Percentiles rank a stretch among this genome's conserved stretches.
These are phyloP conservation scores for Tulasnella sp. DNA, from an alignment of 768 basidiomycete genomes.

Conservation along the genomic window DNA sequence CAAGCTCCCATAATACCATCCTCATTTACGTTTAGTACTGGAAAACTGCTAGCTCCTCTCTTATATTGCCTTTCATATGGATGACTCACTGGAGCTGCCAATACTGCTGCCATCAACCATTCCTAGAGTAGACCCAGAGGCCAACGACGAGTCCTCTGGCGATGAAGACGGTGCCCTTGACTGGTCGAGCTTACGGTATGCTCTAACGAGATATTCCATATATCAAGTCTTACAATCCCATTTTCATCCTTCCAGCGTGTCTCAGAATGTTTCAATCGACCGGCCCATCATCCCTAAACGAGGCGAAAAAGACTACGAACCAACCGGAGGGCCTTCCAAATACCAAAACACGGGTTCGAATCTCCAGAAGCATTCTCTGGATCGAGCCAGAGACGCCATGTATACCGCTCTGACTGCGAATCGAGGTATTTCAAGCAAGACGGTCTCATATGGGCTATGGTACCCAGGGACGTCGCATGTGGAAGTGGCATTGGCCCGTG, in stretches of 20 bases:
- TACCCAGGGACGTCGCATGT: slow-evolving; percentile 51
- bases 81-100: slow-evolving; percentile 20
- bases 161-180: slow-evolving; percentile 73
- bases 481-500: slow-evolving; percentile 61
- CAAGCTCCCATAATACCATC: too few species aligned
- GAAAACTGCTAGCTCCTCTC: too few species aligned
- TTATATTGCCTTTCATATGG: slow-evolving; percentile 17
- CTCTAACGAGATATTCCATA: neutral
- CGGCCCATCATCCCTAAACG: slow-evolving; percentile 84
- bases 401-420: slow-evolving; percentile 66
- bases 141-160: slow-evolving; percentile 43
- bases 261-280: slow-evolving; percentile 18
- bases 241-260: slow-evolving; percentile 5
- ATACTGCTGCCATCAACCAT: slow-evolving; percentile 24
- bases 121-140: slow-evolving; percentile 33
- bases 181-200: slow-evolving; percentile 69
- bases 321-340: slow-evolving; percentile 37
- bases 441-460: slow-evolving; percentile 75
- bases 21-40: too few species aligned
- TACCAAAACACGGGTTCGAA: slow-evolving; percentile 48
- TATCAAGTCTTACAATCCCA: too few species aligned
- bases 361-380: slow-evolving; percentile 71
- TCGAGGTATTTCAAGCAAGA: slow-evolving; percentile 70
- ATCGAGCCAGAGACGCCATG: slow-evolving; percentile 75
- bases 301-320: slow-evolving; percentile 97